A percentile compares a stretch with the other conserved stretches of the same genome.
Conservation (phyloP, 1,284 basidiomycete species). For the Ceratobasidium sp. region DNA sequence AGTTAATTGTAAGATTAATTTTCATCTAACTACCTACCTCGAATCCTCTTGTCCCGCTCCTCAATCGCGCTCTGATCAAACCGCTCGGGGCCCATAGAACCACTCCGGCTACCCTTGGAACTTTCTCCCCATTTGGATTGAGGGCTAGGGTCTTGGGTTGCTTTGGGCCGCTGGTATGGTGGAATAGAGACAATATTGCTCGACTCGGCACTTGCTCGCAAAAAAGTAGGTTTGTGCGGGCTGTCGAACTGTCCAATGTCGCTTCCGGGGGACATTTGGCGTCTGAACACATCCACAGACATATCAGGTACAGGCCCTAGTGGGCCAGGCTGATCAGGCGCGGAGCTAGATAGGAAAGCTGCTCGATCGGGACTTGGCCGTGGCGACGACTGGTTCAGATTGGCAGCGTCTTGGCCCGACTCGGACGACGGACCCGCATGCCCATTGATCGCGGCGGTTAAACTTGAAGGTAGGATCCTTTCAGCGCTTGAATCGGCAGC, state of each 20-base stretch:
- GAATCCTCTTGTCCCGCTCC: background rate
- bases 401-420: background rate
- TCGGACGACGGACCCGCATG: background rate
- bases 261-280: constrained; percentile 10
- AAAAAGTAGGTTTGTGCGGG: background rate
- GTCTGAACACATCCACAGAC: constrained; percentile 3
- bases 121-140: background rate
- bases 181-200: background rate
- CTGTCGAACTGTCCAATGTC: constrained; percentile 24
- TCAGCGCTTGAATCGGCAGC: background rate
- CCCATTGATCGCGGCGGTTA: background rate
- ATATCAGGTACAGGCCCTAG: constrained; percentile 18
- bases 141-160: too few relatives aligned
- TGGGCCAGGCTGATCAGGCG: background rate
- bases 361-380: background rate
- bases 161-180: background rate
- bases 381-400: background rate
- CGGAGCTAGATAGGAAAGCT: background rate
- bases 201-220: background rate
- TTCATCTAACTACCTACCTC: background rate
- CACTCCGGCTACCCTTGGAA: background rate
- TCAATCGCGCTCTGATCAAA: background rate
- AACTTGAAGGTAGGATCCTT: background rate
- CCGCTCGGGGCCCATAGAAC: background rate
- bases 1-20: background rate